Evolutionary conservation across 1,284 basidiomycete species (phyloP).

Genomic region (Moesziomyces sp.): DNA sequence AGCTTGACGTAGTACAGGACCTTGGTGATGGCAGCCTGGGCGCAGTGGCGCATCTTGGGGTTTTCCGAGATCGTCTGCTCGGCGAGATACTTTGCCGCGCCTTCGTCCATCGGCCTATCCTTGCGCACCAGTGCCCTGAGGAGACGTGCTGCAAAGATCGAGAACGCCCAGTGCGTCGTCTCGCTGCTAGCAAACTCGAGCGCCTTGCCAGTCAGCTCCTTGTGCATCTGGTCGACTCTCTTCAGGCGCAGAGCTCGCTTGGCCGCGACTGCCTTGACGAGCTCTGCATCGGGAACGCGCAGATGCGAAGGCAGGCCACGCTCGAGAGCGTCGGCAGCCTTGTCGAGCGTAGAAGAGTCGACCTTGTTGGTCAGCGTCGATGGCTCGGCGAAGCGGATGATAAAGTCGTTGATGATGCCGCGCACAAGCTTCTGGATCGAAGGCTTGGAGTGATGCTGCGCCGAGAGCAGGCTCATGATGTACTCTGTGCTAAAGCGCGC

Average conservation of each 20-base stretch:
- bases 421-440: slow-evolving; percentile 88
- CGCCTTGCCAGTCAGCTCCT: slow-evolving; percentile 74
- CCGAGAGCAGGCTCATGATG: slow-evolving; percentile 79
- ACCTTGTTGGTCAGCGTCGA: slow-evolving; percentile 51
- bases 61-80: slow-evolving; percentile 76
- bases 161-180: slow-evolving; percentile 90
- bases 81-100: slow-evolving; percentile 72
- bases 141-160: slow-evolving; percentile 80
- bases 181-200: slow-evolving; percentile 77
- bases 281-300: slow-evolving; percentile 36
- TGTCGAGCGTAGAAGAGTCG: slow-evolving; percentile 36
- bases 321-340: slow-evolving; percentile 32
- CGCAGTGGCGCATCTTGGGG: slow-evolving; percentile 79
- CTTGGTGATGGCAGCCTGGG: slow-evolving; percentile 81
- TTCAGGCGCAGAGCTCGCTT: slow-evolving; percentile 62
- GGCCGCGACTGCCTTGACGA: slow-evolving; percentile 64
- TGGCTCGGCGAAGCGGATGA: slow-evolving; percentile 67
- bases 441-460: slow-evolving; percentile 90
- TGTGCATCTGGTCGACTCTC: slow-evolving; percentile 67
- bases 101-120: slow-evolving; percentile 76
- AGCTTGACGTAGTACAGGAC: slow-evolving; percentile 83
- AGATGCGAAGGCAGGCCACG: slow-evolving; percentile 17
- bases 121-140: slow-evolving; percentile 79
- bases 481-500: slow-evolving; percentile 77
- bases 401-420: slow-evolving; percentile 76